Evolutionary conservation across 768 basidiomycete genomes (phyloP).

Genomic region (Lentinula boryana): DNA sequence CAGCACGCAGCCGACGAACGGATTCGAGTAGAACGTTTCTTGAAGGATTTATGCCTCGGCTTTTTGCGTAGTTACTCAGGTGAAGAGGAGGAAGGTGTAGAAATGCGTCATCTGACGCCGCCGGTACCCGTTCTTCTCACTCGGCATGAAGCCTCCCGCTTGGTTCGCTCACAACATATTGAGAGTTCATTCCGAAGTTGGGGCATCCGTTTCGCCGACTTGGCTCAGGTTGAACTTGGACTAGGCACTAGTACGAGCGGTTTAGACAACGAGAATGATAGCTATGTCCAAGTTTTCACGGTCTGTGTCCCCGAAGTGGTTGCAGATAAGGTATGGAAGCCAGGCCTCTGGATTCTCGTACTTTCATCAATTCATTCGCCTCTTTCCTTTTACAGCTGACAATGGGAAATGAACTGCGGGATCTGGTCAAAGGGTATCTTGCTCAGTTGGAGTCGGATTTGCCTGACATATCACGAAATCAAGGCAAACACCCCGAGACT

Average conservation of each 20-base stretch:
- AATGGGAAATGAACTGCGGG: slow-evolving; percentile 64
- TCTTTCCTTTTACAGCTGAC: slow-evolving; percentile 41
- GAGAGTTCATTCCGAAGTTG: slow-evolving; percentile 53
- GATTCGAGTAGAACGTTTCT: slow-evolving; percentile 79
- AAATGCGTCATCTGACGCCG: slow-evolving; percentile 40
- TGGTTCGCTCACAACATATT: slow-evolving; percentile 35
- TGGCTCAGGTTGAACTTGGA: slow-evolving; percentile 14
- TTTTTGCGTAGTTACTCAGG: slow-evolving; percentile 39
- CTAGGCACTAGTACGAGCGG: slow-evolving; percentile 18
- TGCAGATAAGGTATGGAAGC: slow-evolving; percentile 50
- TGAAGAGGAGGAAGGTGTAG: slow-evolving; percentile 24
- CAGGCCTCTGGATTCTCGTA: slow-evolving; percentile 6
- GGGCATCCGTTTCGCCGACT: slow-evolving; percentile 57
- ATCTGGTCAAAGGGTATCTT: slow-evolving; percentile 70
- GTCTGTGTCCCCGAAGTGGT: slow-evolving; percentile 63
- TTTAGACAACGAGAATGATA: slow-evolving; percentile 20
- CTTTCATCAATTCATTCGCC: background rate
- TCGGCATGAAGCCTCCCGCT: slow-evolving; percentile 49
- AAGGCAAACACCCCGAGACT: slow-evolving; percentile 11
- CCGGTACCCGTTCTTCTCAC: slow-evolving; percentile 61
- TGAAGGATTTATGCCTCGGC: slow-evolving; percentile 67
- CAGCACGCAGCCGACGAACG: slow-evolving; percentile 98
- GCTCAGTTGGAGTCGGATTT: slow-evolving; percentile 50
- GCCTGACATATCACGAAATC: slow-evolving; percentile 21
- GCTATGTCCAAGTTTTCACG: slow-evolving; percentile 64